Conservation (phyloP, 768 basidiomycete species). For the Tylopilus balloui region DNA sequence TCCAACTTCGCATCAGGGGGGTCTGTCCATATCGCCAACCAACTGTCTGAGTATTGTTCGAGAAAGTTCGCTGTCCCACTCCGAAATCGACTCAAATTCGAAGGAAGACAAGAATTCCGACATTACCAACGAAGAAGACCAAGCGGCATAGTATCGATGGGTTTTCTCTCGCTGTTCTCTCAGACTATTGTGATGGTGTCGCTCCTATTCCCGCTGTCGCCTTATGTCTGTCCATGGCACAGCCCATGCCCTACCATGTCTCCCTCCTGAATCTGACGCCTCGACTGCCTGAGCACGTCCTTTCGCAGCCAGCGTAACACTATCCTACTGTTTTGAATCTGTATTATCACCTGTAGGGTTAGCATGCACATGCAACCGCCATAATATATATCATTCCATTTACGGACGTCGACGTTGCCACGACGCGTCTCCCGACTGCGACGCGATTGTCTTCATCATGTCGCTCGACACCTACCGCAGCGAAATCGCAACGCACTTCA, state of each 20-base stretch:
- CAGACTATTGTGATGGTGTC: constrained; percentile 5
- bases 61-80: constrained; percentile 45
- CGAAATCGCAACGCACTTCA: constrained; percentile 26
- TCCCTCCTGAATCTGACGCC: constrained; percentile 10
- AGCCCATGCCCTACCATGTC: constrained; percentile 13
- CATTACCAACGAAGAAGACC: constrained; percentile 8
- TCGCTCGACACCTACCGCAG: constrained; percentile 17
- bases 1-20: constrained; percentile 46
- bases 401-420: not conserved
- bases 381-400: constrained; percentile 21
- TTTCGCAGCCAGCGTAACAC: constrained; percentile 17
- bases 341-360: constrained; percentile 31
- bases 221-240: constrained; percentile 22
- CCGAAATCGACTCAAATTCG: constrained; percentile 15
- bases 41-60: constrained; percentile 63
- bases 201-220: constrained; percentile 20
- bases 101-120: constrained; percentile 18
- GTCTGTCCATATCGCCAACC: constrained; percentile 71
- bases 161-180: constrained; percentile 2
- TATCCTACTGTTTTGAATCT: constrained; percentile 21
- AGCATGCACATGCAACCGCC: constrained; percentile 14
- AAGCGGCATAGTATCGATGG: constrained; percentile 10
- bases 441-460: constrained; percentile 11
- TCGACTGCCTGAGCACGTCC: constrained; percentile 12
- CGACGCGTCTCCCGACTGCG: not conserved